Evolutionary conservation across 1,139 yeast species (phyloP), one percentile per base, ranked within the genome.

Genomic region (Pichia sp.): DNA sequence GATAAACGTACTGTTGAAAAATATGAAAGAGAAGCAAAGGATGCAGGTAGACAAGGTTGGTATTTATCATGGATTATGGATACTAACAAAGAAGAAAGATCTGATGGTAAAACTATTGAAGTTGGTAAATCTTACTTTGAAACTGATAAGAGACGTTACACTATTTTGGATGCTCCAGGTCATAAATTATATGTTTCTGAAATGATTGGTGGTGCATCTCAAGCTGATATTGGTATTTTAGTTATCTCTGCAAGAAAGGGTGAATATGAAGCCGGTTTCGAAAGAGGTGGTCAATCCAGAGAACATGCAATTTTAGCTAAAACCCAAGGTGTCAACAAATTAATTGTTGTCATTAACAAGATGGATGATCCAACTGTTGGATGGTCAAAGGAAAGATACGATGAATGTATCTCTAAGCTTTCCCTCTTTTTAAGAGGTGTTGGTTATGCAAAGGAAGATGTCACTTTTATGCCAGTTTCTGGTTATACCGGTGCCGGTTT

Each of bases 21-120:
- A 68, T 90, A 90, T 64, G 97, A 94, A 71, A 81, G 92, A 66
- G 99, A 92, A 68, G 98, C 98, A 52, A 90, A 87, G 67, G 99
- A 92, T 59, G 97, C 97, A 40, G 97, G 98, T 66, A 85, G 97
- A 73, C 97, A 90, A 72, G 97, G 97, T 67, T 92, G 98, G 98
- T 92, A 92, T 65, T 73, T 92, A 60, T 90, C 97, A 10, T 92
- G 98, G 98, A 95, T 94, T 58, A 90, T 92, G 96, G 99, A 92
- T 68, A 90, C 97, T 58, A 92, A 94, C 72, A 88, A 88, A 69
- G 98, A 92, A 70, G 99, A 92, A 72, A 85, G 98, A 74, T 85
- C 76, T 59, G 96, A 92, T 67, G 99, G 99, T 73, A 94, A 92
- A 72, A 92, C 99, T 55, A 95, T 92, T 59, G 98, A 92, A 70